These are phyloP conservation scores for Leucogyrophana mollusca DNA, from an alignment of 768 basidiomycete genomes.

Conservation along the genomic window DNA sequence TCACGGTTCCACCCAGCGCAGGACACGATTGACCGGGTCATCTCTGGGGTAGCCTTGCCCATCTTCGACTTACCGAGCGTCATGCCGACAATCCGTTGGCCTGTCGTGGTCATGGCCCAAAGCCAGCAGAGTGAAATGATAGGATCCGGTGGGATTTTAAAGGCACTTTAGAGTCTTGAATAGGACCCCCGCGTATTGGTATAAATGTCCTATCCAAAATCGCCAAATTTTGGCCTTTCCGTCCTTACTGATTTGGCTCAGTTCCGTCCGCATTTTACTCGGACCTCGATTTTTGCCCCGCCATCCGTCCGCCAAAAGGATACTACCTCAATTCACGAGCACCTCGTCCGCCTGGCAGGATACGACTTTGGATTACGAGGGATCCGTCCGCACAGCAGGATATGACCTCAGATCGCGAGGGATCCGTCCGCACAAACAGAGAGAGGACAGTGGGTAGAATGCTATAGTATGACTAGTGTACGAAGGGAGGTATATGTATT, in stretches of 20 bases:
- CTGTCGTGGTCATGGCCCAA: too few species aligned
- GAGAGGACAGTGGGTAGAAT: too few species aligned
- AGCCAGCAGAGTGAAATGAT: too few species aligned
- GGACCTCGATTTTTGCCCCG: neutral
- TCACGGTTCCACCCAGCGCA: too few species aligned
- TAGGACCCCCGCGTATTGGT: slow-evolving; percentile 6
- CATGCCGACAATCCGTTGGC: too few species aligned
- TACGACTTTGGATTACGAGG: neutral
- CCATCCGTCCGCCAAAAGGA: slow-evolving; percentile 1
- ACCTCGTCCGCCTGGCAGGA: slow-evolving; percentile 1
- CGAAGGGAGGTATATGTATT: too few species aligned
- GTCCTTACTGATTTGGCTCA: neutral
- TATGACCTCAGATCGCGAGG: neutral
- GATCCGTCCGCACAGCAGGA: neutral
- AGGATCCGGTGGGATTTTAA: too few species aligned
- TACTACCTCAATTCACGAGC: neutral
- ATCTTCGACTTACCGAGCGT: too few species aligned
- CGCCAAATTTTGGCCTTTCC: neutral
- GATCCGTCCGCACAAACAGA: neutral
- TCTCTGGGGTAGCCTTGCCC: too few species aligned
- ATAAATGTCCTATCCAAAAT: slow-evolving; percentile 2
- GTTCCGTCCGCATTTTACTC: neutral
- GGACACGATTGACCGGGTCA: too few species aligned
- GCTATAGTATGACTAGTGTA: too few species aligned
- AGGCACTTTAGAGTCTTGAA: too few species aligned